Evolutionary conservation across 108 stramenopile genomes (phyloP), one percentile per base, ranked within the genome.

Genomic region (Pseudonitzschia multistriata): DNA sequence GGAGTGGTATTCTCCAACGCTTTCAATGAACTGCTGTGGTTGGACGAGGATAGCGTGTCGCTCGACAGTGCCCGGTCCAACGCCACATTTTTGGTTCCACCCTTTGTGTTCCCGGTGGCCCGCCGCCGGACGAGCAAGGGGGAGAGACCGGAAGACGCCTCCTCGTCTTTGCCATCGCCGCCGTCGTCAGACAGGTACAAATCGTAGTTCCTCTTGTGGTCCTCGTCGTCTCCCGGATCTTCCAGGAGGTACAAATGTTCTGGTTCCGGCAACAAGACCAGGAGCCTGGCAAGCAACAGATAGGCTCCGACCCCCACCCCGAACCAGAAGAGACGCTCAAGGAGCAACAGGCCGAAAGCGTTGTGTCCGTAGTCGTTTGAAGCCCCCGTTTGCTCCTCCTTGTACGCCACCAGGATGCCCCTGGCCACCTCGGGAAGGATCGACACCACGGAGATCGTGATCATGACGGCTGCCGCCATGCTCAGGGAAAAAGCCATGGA

Each of bases 251-350:
- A 76, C n/a, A 73, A 60, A n/a, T 54, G 76, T 55, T 92, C 83
- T 10, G 91, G 91, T 66, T 90, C 91, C 24, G 91, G 88, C 73
- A 93, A 83, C 27, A 81, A 76, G 55, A 62, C 81, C 29, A 76
- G 19, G 10, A 70, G 42, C 35, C 61, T 76, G 7, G 75, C 66
- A 0, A 85, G 42, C 0, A 73, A 30, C 0, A 73, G 72, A 59
- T 82, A 85, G 7, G 62, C 30, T 11, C 30, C 0, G 55, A 73
- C 68, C 15, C 81, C 85, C 0, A 72, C 3, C 0, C 25, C 62
- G 61, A 79, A 77, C 50, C 54, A 28, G 0, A 65, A 8, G 3
- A 73, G 3, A 50, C 85, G 73, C 40, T 79, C 59, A 45, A 78
- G 7, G n/a, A n/a, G 3, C 27, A 81, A 63, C 0, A 67, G 37